Evolutionary conservation across 805 yeast species (phyloP).

Genomic region (Kodamaea laetipori): DNA sequence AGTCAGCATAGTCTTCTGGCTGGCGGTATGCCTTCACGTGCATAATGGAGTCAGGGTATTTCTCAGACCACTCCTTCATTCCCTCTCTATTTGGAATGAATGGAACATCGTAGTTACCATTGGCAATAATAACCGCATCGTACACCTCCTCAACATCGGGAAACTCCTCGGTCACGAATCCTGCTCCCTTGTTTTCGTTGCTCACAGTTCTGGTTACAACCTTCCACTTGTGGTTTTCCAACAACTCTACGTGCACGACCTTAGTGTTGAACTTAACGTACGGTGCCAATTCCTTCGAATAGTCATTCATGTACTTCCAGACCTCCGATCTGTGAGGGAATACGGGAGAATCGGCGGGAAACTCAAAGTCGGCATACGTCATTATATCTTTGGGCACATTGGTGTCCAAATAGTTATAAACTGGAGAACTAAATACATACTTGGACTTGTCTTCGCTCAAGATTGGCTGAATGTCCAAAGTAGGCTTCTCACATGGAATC

Average conservation of each 20-base stretch:
- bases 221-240: constrained; percentile 40
- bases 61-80: constrained; percentile 29
- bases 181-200: constrained; percentile 32
- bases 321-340: constrained; percentile 69
- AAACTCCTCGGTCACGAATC: constrained; percentile 1
- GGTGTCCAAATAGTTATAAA: constrained; percentile 69
- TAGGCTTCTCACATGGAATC: constrained; percentile 25
- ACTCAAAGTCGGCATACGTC: constrained; percentile 61
- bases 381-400: constrained; percentile 66
- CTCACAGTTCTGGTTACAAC: constrained; percentile 38
- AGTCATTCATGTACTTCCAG: constrained; percentile 57
- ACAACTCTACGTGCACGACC: constrained; percentile 43
- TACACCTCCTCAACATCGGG: constrained; percentile 23
- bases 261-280: constrained; percentile 48
- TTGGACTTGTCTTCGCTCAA: constrained; percentile 14
- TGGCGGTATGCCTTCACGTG: constrained; percentile 37
- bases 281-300: constrained; percentile 46
- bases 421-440: constrained; percentile 41
- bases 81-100: constrained; percentile 37
- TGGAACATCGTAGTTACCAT: constrained; percentile 41
- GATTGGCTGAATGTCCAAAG: constrained; percentile 17
- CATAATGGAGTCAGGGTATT: constrained; percentile 27
- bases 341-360: constrained; percentile 45
- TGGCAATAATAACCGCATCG: constrained; percentile 44
- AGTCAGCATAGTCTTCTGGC: constrained; percentile 29